Conservation (phyloP, 805 yeast species). For the Wickerhamiella occidentalis region DNA sequence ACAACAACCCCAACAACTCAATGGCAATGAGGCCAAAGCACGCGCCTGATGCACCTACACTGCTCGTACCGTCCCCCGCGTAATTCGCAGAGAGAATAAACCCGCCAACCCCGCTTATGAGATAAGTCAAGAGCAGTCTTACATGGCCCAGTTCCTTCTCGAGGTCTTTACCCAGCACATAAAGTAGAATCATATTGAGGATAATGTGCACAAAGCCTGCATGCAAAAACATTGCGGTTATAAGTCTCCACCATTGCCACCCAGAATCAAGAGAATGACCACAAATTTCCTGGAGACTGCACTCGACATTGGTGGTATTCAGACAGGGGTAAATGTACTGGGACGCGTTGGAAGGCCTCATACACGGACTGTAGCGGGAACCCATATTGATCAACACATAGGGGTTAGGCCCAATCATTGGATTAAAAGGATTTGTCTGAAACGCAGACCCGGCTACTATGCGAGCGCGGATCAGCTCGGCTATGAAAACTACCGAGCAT, state of each 20-base stretch:
- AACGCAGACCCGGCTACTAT: constrained; percentile 49
- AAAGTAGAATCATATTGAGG: constrained; percentile 49
- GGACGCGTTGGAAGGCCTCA: constrained; percentile 43
- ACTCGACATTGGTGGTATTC: constrained; percentile 51
- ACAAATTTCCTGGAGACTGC: constrained; percentile 46
- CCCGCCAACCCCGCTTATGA: constrained; percentile 53
- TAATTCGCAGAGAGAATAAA: constrained; percentile 58
- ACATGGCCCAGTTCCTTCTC: constrained; percentile 46
- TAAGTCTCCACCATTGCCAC: constrained; percentile 55
- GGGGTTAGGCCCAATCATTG: constrained; percentile 67
- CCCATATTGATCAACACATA: constrained; percentile 58
- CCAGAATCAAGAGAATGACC: constrained; percentile 36
- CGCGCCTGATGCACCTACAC: constrained; percentile 63
- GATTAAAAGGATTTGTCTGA: constrained; percentile 63
- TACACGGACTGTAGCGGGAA: constrained; percentile 59
- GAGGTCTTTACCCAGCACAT: constrained; percentile 46
- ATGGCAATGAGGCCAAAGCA: constrained; percentile 57
- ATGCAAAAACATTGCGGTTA: constrained; percentile 60
- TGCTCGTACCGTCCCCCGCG: constrained; percentile 52
- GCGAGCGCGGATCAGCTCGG: constrained; percentile 47
- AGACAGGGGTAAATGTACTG: constrained; percentile 50
- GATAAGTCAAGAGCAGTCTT: constrained; percentile 43
- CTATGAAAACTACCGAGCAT: constrained; percentile 45
- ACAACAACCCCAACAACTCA: constrained; percentile 41
- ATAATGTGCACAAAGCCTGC: constrained; percentile 62